Conservation (phyloP, 2,329 filamentous ascomycete species). For the Colletotrichum tamarilloi region DNA sequence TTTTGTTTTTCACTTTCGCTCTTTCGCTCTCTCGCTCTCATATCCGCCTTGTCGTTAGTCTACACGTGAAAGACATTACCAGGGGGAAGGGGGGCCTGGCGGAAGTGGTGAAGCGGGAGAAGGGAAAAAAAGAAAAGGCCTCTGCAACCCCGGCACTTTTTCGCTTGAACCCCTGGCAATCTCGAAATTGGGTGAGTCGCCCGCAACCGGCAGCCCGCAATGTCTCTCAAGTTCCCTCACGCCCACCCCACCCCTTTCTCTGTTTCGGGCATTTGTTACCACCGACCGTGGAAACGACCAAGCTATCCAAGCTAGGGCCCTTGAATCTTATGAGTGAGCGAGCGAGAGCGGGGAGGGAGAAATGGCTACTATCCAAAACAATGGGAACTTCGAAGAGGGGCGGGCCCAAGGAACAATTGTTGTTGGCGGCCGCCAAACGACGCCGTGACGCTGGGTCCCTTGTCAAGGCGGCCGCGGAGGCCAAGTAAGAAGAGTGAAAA, state of each 20-base stretch:
- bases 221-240: neutral
- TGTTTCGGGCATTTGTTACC: neutral
- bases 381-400: neutral
- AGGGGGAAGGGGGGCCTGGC: neutral
- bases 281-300: neutral
- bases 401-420: neutral
- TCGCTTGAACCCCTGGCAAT: neutral
- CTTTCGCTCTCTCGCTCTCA: neutral
- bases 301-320: neutral
- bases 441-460: neutral
- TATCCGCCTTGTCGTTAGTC: neutral
- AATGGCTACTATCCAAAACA: neutral
- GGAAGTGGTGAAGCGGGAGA: neutral
- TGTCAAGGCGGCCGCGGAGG: neutral
- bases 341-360: neutral
- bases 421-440: slow-evolving; percentile 10
- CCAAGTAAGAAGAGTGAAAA: neutral
- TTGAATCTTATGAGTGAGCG: neutral
- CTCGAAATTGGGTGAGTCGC: neutral
- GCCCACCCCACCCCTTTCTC: neutral
- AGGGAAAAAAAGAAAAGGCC: neutral
- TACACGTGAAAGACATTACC: neutral
- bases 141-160: neutral
- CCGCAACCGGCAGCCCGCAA: neutral
- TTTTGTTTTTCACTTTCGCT: neutral